phyloP scores from a whole-genome alignment of 139 green algal species.

The Diplosphaera chodatii region DNA sequence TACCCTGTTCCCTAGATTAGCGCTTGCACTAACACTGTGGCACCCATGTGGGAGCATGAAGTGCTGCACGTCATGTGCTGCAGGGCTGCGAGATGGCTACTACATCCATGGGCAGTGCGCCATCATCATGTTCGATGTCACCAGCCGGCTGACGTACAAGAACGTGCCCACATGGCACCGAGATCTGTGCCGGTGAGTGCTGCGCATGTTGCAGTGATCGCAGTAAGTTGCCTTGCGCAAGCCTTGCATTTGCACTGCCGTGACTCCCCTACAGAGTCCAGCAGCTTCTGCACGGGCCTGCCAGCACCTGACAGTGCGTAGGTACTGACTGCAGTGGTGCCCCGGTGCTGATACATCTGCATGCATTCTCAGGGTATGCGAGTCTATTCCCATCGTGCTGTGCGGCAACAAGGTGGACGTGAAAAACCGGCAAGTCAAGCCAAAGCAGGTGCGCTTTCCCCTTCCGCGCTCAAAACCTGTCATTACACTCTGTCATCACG shows the following conservation, averaged over 20 bases:
- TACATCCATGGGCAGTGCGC: slow-evolving; percentile 99
- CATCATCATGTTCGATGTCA: slow-evolving; percentile 99
- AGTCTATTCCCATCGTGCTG: slow-evolving; percentile 99
- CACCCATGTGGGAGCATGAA: too few relatives aligned
- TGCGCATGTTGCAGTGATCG: too few relatives aligned
- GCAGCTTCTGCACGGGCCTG: neutral
- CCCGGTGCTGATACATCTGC: too few relatives aligned
- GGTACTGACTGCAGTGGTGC: too few relatives aligned
- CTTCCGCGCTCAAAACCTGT: too few relatives aligned
- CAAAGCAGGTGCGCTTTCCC: slow-evolving; percentile 85
- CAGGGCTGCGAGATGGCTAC: slow-evolving; percentile 93
- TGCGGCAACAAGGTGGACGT: slow-evolving; percentile 99
- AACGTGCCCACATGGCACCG: slow-evolving; percentile 99
- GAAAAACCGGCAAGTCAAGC: slow-evolving; percentile 99
- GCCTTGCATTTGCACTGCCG: neutral
- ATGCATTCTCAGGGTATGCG: slow-evolving; percentile 83
- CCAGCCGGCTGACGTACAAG: slow-evolving; percentile 98
- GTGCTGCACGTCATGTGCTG: too few relatives aligned
- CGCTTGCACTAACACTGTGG: too few relatives aligned
- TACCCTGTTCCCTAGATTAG: too few relatives aligned
- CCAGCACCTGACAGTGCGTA: too few relatives aligned
- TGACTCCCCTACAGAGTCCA: too few relatives aligned
- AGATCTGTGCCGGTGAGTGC: slow-evolving; percentile 88
- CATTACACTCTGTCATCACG: too few relatives aligned
- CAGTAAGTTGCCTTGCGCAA: neutral